Percentiles rank a stretch among this genome's conserved stretches.
These are phyloP conservation scores for Hypsizygus marmoreus DNA, from an alignment of 768 basidiomycete genomes.

Conservation along the genomic window DNA sequence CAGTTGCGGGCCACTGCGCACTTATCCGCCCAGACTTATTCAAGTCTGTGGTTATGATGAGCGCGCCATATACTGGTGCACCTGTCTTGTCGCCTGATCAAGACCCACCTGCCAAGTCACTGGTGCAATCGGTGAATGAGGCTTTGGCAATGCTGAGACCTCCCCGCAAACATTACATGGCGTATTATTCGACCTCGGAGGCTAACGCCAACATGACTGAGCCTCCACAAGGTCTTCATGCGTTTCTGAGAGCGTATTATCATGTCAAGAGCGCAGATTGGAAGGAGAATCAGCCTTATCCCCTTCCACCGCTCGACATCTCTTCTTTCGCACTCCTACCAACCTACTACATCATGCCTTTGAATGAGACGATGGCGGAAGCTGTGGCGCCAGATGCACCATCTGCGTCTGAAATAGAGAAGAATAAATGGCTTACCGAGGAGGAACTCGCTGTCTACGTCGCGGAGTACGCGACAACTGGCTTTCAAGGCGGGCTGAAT, in stretches of 20 bases:
- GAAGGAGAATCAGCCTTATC: slow-evolving; percentile 40
- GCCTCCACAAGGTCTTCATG: slow-evolving; percentile 44
- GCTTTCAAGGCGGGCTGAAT: slow-evolving; percentile 68
- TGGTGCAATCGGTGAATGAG: slow-evolving; percentile 16
- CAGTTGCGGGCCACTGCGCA: slow-evolving; percentile 53
- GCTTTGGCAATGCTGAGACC: slow-evolving; percentile 43
- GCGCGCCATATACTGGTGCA: slow-evolving; percentile 53
- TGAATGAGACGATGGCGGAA: slow-evolving; percentile 54
- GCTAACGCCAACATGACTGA: slow-evolving; percentile 49
- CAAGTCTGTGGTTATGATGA: slow-evolving; percentile 58
- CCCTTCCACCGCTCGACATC: slow-evolving; percentile 34
- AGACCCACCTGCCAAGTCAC: slow-evolving; percentile 11
- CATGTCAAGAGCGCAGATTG: slow-evolving; percentile 62
- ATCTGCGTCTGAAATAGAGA: slow-evolving; percentile 25
- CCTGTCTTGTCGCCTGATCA: slow-evolving; percentile 28
- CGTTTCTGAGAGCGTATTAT: slow-evolving; percentile 55
- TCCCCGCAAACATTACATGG: slow-evolving; percentile 59
- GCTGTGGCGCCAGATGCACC: slow-evolving; percentile 39
- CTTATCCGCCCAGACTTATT: slow-evolving; percentile 60
- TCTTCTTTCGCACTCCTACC: slow-evolving; percentile 45
- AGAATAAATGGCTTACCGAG: slow-evolving; percentile 48
- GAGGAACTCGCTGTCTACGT: slow-evolving; percentile 52
- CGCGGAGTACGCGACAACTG: slow-evolving; percentile 48
- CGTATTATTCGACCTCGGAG: slow-evolving; percentile 47
- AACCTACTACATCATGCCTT: slow-evolving; percentile 63